Base-by-base conservation (phyloP, 1,284 basidiomycete genomes). In the Pseudozyma hubeiensis region DNA sequence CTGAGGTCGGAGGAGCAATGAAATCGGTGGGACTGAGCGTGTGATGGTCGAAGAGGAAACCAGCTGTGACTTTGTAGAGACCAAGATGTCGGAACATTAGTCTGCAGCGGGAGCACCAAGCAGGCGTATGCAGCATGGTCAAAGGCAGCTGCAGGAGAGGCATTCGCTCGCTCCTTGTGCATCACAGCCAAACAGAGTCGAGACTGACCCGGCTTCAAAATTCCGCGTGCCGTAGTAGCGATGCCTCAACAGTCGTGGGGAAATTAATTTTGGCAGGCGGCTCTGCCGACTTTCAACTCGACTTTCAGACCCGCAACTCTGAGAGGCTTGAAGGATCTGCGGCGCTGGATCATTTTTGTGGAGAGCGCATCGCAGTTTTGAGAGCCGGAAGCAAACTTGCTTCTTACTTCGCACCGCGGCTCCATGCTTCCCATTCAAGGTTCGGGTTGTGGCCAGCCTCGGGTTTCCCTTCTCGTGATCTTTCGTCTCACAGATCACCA, bases 21-120 rank as follows among this genome's bases (percentile, higher is more conserved):
- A 14, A 37, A 2, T 37, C 35, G 35, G 35, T 14, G 40, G n/a
- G 40, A n/a, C 45, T 13, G 29, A 31, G 29, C 45, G 24, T 46
- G 45, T 46, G 45, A 46, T 46, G 29, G 29, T 31, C 10, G 14
- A 31, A 24, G 17, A 24, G 43, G 8, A 19, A 24, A 24, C 24
- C 24, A 13, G 9, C 10, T 35, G 46, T 48, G 46, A 48, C 46
- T 48, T 14, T 47, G 45, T 29, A 47, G 45, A 47, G 11, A 30
- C 9, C 24, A 47, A n/a, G 14, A 8, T 37, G 35, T 10, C 35
- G 35, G 35, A 14, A 37, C 8, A 14, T 37, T 8, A 14, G 35
- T 37, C 14, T 37, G 35, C 35, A 41, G 11, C 39, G 39, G 39
- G 7, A 41, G 13, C 39, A 41, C 7, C 39, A 41, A n/a, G 39